These are phyloP conservation scores for Pythium vanterpoolii DNA, from an alignment of 352 stramenopile species.

Conservation along the genomic window DNA sequence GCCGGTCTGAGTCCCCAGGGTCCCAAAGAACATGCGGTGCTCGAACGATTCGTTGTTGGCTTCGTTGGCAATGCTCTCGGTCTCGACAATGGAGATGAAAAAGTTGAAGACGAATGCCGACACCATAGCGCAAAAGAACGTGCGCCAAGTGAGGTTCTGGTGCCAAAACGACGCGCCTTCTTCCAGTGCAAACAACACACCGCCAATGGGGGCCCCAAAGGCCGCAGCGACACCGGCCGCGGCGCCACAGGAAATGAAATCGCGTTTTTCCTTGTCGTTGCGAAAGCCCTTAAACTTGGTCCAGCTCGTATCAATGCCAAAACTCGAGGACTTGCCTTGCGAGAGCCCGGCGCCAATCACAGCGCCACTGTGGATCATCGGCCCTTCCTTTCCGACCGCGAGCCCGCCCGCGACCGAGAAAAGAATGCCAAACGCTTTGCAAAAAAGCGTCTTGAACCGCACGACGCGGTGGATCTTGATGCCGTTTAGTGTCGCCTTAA, in stretches of 20 bases:
- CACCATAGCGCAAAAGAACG: constrained; percentile 97
- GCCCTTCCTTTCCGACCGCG: constrained; percentile 85
- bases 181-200: constrained; percentile 97
- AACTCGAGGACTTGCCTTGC: constrained; percentile 89
- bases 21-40: constrained; percentile 53
- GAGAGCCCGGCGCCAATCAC: constrained; percentile 96
- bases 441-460: constrained; percentile 94
- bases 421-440: constrained; percentile 91
- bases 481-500: constrained; percentile 98
- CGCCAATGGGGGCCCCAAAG: constrained; percentile 97
- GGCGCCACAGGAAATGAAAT: constrained; percentile 97
- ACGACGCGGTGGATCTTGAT: constrained; percentile 97
- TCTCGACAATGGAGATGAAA: constrained; percentile 79
- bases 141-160: constrained; percentile 97
- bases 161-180: constrained; percentile 98
- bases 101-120: constrained; percentile 85
- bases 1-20: constrained; percentile 73
- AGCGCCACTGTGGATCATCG: constrained; percentile 89
- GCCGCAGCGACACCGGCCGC: constrained; percentile 96
- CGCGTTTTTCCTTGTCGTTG: constrained; percentile 94
- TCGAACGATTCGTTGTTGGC: constrained; percentile 11
- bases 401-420: constrained; percentile 80
- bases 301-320: constrained; percentile 86
- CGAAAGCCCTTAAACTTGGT: constrained; percentile 91
- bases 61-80: constrained; percentile 31